Base-by-base conservation (phyloP, 129 eudicot species). In the Chrysanthemum makinoi region DNA sequence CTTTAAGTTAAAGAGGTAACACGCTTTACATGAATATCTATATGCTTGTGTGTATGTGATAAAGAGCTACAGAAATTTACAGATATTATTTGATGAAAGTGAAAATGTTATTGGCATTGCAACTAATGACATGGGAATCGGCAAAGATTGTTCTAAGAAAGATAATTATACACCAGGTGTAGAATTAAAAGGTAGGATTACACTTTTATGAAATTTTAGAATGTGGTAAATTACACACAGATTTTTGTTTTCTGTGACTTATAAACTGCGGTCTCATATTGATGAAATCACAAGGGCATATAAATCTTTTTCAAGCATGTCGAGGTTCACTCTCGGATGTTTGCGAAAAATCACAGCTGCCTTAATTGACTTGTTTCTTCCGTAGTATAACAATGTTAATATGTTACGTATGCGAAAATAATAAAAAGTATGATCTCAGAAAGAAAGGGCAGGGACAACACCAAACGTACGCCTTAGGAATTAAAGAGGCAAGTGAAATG, bases 281-380 rank as follows among this genome's bases (percentile, higher is more conserved):
- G n/a, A n/a, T n/a, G n/a, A n/a, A n/a, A n/a, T 50, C 69, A 69
- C 64, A 73, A 94, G 99, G 96, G 33, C 85, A 81, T 28, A 68
- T 90, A 68, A 94, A 87, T 58, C 93, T 94, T 73, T 79, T 94
- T 16, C 97, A 94, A 85, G 99, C 97, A 47, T 94, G 97, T 79
- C 90, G 99, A 66, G 99, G 99, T 72, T 90, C 99, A 74, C 84
- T 94, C 18, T 94, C 99, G 22, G 97, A 94, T 97, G 99, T 89
- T 72, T 82, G 72, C 56, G 30, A n/a, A 77, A 74, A 60, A 17
- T 62, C 52, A n/a, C n/a, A n/a, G n/a, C 74, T 73, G 52, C 54
- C 47, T 52, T 43, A 65, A 61, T 65, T 56, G 35, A 51, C 39
- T 69, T 48, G 8, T 62, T 30, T 44, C 20, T 52, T 70, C 50